Percentiles rank a stretch among this genome's conserved stretches.
Conservation (phyloP, 352 stramenopile species). For the Elongisporangium senticosum region DNA sequence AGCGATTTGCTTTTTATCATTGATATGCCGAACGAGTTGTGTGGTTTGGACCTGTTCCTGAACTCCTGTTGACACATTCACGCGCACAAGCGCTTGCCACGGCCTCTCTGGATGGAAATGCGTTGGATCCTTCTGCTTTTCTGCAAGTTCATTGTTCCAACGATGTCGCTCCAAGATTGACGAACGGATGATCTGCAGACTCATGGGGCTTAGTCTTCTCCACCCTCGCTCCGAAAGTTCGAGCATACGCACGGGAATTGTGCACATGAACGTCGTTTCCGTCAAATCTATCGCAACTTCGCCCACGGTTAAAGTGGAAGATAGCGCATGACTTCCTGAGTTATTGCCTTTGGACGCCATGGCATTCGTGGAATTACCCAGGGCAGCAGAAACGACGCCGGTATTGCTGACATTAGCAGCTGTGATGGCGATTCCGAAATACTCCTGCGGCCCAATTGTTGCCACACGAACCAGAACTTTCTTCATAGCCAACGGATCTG, state of each 20-base stretch:
- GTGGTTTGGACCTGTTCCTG: slow-evolving; percentile 23
- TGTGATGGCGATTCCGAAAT: slow-evolving; percentile 52
- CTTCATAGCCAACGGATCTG: slow-evolving; percentile 7
- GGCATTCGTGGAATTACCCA: not conserved
- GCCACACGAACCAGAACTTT: slow-evolving; percentile 53
- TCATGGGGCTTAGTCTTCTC: slow-evolving; percentile 37
- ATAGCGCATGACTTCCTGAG: not conserved
- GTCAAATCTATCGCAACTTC: slow-evolving; percentile 14
- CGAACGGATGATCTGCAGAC: slow-evolving; percentile 38
- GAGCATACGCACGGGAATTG: slow-evolving; percentile 46
- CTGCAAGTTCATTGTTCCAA: slow-evolving; percentile 38
- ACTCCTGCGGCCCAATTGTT: slow-evolving; percentile 64
- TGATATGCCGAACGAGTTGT: slow-evolving; percentile 39
- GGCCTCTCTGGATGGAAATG: slow-evolving; percentile 45
- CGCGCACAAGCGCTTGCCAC: slow-evolving; percentile 21
- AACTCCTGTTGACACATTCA: slow-evolving; percentile 11
- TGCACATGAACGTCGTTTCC: slow-evolving; percentile 57
- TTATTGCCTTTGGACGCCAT: not conserved
- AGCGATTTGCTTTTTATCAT: slow-evolving; percentile 32
- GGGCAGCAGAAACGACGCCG: not conserved
- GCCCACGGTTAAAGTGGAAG: not conserved
- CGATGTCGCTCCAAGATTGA: slow-evolving; percentile 48
- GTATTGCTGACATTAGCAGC: slow-evolving; percentile 20
- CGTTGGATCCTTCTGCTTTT: slow-evolving; percentile 25
- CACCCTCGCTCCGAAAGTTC: slow-evolving; percentile 64